Base-by-base conservation (phyloP, 2,329 filamentous ascomycete species). In the Drechslerella coelobrocha region DNA sequence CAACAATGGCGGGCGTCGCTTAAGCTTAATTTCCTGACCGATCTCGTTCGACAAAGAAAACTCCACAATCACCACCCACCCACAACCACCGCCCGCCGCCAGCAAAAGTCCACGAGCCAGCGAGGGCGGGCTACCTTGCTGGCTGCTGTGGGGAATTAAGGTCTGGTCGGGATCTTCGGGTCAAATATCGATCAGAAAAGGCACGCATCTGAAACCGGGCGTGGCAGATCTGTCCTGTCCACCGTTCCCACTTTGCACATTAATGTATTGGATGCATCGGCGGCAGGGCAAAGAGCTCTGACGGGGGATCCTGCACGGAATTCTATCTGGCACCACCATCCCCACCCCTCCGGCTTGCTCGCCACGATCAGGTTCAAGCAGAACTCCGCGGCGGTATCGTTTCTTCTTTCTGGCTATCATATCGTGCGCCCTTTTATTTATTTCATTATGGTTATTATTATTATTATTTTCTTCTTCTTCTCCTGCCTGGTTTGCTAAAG, bases 161-260 rank as follows among this genome's bases (percentile, higher is more conserved):
- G 10, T 8, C 41, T 21, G 41, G 41, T 23, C 47, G 47, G 47
- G 47, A 51, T 51, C 24, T 51, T 51, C 47, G 47, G 47, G 47
- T 51, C 47, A 51, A 51, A 45, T 45, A 45, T 45, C 41, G 23
- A 51, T 31, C 47, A 51, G 23, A 19, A 51, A 31, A 29, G 47
- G 27, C 47, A 27, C 24, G 47, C 27, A 27, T 51, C 47, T 51
- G 47, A 51, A 51, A 51, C 47, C 27, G 12, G 47, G 47, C 47
- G 41, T 45, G 41, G 41, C 41, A 45, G 41, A 45, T 45, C 41
- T 45, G 41, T 45, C 41, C 41, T 45, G 41, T 45, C 41, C 41
- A 17, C 41, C 41, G 34, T 39, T 39, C 34, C 34, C 34, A 39
- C 34, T 39, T 14, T 39, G 34, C 12, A 14, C 41, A 45, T 45